A percentile compares a stretch with the other conserved stretches of the same genome.
Evolutionary conservation across 768 basidiomycete species (phyloP).

Genomic region (Astraeus odoratus): DNA sequence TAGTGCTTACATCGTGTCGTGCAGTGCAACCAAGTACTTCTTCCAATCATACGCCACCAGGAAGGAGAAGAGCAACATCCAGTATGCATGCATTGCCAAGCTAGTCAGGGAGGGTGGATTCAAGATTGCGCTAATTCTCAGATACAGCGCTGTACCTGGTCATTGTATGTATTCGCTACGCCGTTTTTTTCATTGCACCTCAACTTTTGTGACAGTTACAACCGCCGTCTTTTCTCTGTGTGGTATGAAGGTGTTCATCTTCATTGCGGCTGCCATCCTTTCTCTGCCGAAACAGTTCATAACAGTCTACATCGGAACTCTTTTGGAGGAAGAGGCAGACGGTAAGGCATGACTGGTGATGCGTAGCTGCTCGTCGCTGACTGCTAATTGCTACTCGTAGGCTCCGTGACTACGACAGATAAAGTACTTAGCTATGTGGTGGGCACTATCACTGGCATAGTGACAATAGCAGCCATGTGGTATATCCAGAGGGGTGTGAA

Average conservation of each 20-base stretch:
- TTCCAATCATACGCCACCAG: constrained; percentile 73
- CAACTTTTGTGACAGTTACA: constrained; percentile 46
- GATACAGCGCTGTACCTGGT: constrained; percentile 78
- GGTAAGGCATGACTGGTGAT: constrained; percentile 10
- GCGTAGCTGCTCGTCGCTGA: not conserved
- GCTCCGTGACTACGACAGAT: constrained; percentile 33
- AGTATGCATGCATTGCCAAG: constrained; percentile 55
- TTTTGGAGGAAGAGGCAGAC: constrained; percentile 46
- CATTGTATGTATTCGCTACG: constrained; percentile 52
- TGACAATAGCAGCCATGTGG: constrained; percentile 78
- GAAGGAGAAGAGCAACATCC: constrained; percentile 49
- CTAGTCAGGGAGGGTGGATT: constrained; percentile 86
- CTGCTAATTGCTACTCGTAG: constrained; percentile 12
- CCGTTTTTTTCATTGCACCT: not conserved
- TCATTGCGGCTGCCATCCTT: constrained; percentile 71
- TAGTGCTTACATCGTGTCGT: constrained; percentile 9
- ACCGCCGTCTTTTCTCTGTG: constrained; percentile 86
- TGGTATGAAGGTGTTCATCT: constrained; percentile 77
- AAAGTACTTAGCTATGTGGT: constrained; percentile 66
- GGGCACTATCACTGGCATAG: constrained; percentile 55
- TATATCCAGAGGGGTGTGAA: constrained; percentile 74
- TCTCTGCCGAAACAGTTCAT: constrained; percentile 89
- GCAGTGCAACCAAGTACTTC: constrained; percentile 77
- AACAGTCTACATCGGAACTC: constrained; percentile 85
- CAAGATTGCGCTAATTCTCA: constrained; percentile 69